phyloP scores from a whole-genome alignment of 169 alveolate genomes.

The Besnoitia besnoiti region DNA sequence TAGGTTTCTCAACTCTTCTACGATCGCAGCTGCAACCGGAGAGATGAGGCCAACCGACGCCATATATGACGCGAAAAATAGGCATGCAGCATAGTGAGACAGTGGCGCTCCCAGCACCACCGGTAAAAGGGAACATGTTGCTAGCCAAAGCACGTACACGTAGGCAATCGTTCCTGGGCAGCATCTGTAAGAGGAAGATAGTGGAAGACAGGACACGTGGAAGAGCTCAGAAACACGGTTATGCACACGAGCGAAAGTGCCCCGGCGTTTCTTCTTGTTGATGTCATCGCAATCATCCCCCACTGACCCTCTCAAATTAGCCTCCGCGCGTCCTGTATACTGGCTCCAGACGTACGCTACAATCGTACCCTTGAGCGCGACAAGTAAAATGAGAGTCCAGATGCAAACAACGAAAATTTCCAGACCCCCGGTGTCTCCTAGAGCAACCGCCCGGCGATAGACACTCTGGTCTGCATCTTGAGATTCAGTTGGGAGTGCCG shows the following conservation, averaged over 20 bases:
- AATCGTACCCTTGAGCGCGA: not conserved
- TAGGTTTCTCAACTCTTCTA: conserved; percentile 12
- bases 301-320: not conserved
- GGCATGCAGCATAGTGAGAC: not conserved
- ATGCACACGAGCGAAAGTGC: not conserved
- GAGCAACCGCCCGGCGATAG: not conserved
- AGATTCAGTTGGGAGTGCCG: too few species aligned
- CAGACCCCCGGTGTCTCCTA: conserved; percentile 24
- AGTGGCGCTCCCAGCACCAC: conserved; percentile 4
- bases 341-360: not conserved
- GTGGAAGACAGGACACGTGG: not conserved
- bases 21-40: conserved; percentile 18
- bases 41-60: conserved; percentile 12
- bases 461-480: not conserved
- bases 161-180: not conserved
- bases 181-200: not conserved
- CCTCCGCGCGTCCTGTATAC: not conserved
- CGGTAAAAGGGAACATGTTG: not conserved
- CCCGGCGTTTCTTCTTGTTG: not conserved
- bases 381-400: not conserved
- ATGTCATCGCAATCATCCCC: not conserved
- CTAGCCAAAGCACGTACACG: conserved; percentile 25
- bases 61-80: not conserved
- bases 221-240: not conserved
- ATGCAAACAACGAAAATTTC: conserved; percentile 7